Evolutionary conservation across 2,329 filamentous ascomycete species (phyloP).

Genomic region (Lachnellula hyalina): DNA sequence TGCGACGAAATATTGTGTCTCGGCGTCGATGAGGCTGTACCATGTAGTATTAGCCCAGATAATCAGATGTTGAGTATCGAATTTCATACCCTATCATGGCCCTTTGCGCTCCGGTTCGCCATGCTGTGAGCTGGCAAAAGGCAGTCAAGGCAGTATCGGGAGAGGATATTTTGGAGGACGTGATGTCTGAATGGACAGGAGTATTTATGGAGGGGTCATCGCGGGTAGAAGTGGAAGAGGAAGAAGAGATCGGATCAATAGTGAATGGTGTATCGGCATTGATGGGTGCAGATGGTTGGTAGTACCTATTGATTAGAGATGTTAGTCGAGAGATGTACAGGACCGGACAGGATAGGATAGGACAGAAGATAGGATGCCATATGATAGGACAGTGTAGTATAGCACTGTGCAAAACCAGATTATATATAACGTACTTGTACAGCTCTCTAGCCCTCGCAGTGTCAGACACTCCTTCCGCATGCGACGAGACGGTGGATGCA

Average conservation of each 20-base stretch:
- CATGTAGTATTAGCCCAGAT: slow-evolving; percentile 8
- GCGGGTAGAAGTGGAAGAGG: neutral
- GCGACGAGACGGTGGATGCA: slow-evolving; percentile 22
- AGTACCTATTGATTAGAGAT: slow-evolving; percentile 24
- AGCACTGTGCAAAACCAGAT: neutral
- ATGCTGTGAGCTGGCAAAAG: slow-evolving; percentile 44
- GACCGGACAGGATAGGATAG: neutral
- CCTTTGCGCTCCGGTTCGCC: slow-evolving; percentile 43
- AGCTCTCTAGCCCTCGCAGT: slow-evolving; percentile 29
- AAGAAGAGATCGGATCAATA: neutral
- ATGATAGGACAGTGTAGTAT: neutral
- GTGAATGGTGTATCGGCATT: neutral
- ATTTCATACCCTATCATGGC: slow-evolving; percentile 39
- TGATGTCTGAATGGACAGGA: slow-evolving; percentile 23
- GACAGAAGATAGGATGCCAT: no score
- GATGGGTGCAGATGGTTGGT: slow-evolving; percentile 20
- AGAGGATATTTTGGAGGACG: slow-evolving; percentile 29
- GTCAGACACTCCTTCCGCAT: slow-evolving; percentile 28
- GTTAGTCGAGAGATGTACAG: neutral
- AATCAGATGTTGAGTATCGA: neutral
- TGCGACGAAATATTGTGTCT: slow-evolving; percentile 45
- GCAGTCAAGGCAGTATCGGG: slow-evolving; percentile 42
- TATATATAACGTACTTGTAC: slow-evolving; percentile 27
- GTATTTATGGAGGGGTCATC: slow-evolving; percentile 7
- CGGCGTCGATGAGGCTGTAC: slow-evolving; percentile 38